Percentiles rank a stretch among this genome's conserved stretches.
These are phyloP conservation scores for Closterium sp. DNA, from an alignment of 139 green algal genomes.

Conservation along the genomic window DNA sequence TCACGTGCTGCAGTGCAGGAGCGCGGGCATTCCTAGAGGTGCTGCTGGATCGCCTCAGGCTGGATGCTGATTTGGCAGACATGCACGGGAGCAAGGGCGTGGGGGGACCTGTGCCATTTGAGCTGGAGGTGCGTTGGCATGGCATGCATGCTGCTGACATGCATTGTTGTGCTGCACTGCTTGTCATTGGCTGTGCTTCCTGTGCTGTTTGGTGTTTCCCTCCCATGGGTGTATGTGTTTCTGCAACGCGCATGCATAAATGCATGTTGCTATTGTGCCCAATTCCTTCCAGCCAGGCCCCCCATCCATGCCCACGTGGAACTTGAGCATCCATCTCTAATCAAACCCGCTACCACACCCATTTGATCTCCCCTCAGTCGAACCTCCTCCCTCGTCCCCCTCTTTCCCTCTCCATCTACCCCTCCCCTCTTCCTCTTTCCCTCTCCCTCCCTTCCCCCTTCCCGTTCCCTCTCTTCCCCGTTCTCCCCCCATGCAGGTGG, in stretches of 20 bases:
- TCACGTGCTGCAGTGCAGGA: constrained; percentile 13
- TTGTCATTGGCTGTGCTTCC: too few relatives aligned
- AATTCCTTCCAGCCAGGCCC: not conserved
- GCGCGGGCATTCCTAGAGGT: constrained; percentile 26
- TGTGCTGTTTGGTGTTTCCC: not conserved
- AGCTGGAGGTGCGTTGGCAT: constrained; percentile 21
- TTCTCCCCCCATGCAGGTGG: not conserved
- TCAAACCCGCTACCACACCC: not conserved
- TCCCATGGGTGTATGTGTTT: too few relatives aligned
- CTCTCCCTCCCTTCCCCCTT: not conserved
- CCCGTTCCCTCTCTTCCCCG: not conserved
- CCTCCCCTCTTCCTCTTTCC: not conserved
- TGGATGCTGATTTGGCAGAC: not conserved
- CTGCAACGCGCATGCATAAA: too few relatives aligned
- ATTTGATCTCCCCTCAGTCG: not conserved
- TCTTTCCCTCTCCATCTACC: not conserved
- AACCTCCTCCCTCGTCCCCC: not conserved
- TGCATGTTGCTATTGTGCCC: too few relatives aligned
- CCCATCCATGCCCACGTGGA: not conserved
- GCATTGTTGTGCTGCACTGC: too few relatives aligned
- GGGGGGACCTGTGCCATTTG: constrained; percentile 18
- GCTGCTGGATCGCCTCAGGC: constrained; percentile 22
- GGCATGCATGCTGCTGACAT: too few relatives aligned
- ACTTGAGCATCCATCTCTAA: not conserved
- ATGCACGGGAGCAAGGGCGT: not conserved